Percentiles rank a stretch among this genome's conserved stretches.
Evolutionary conservation across 2,329 filamentous ascomycete species (phyloP).

Genomic region (Nigrograna mackinnonii): DNA sequence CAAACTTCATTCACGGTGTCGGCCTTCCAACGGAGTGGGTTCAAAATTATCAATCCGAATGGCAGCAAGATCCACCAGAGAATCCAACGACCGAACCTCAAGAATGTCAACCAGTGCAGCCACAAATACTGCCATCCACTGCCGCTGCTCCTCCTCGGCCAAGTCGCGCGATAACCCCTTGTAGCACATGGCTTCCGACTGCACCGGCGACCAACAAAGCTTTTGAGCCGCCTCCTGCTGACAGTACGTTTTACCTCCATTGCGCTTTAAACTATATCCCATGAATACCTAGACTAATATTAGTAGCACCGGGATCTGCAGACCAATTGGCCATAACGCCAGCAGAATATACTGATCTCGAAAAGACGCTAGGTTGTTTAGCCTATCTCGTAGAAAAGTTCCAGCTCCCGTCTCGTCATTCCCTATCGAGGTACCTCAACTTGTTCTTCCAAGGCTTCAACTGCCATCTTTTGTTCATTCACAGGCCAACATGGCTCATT

Average conservation of each 20-base stretch:
- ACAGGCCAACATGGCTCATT: slow-evolving; percentile 33
- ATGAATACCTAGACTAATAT: slow-evolving; percentile 14
- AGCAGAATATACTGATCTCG: slow-evolving; percentile 23
- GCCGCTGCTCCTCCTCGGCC: slow-evolving; percentile 29
- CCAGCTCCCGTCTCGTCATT: slow-evolving; percentile 32
- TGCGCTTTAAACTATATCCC: too few species aligned
- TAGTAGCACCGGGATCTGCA: slow-evolving; percentile 20
- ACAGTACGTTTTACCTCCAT: too few species aligned
- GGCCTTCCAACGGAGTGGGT: slow-evolving; percentile 33
- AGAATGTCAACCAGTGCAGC: slow-evolving; percentile 19
- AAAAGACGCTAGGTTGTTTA: slow-evolving; percentile 20
- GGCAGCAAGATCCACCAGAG: slow-evolving; percentile 21
- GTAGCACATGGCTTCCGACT: slow-evolving; percentile 33
- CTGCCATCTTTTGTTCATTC: slow-evolving; percentile 38
- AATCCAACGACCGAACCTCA: slow-evolving; percentile 22
- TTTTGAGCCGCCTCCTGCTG: slow-evolving; percentile 20
- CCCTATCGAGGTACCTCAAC: slow-evolving; percentile 32
- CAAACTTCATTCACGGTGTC: slow-evolving; percentile 36
- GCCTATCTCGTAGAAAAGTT: slow-evolving; percentile 23
- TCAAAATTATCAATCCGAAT: slow-evolving; percentile 31
- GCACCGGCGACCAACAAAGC: slow-evolving; percentile 30
- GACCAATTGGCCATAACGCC: slow-evolving; percentile 27
- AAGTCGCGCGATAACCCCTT: too few species aligned
- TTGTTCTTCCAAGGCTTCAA: slow-evolving; percentile 36
- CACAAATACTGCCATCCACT: slow-evolving; percentile 15